phyloP scores from a whole-genome alignment of 202 grass and related monocot genomes.

The Hordeum pubiflorum region DNA sequence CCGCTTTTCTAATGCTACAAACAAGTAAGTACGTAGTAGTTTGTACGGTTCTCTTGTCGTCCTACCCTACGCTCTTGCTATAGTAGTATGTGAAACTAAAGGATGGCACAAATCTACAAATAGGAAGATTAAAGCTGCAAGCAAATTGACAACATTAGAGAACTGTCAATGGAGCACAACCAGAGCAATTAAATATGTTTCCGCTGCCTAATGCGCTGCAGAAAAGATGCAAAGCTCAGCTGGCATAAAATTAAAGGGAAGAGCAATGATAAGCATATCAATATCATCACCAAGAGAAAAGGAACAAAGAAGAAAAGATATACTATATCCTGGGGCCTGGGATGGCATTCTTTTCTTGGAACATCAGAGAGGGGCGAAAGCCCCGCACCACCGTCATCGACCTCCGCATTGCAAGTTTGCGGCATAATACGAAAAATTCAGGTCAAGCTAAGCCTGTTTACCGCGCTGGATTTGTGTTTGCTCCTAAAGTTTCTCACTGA shows the following conservation, averaged over 20 bases:
- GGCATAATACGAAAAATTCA: background rate
- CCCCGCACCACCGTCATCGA: background rate
- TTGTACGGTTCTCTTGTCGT: background rate
- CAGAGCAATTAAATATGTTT: conserved; percentile 11
- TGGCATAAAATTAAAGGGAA: conserved; percentile 26
- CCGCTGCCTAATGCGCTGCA: background rate
- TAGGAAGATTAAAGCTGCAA: background rate
- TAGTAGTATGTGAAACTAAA: background rate
- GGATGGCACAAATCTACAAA: background rate
- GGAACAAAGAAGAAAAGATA: conserved; percentile 19
- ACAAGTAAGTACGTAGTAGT: background rate
- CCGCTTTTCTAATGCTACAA: background rate
- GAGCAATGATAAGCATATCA: conserved; percentile 28
- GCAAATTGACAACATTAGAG: background rate
- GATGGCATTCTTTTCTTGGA: background rate
- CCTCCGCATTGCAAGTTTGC: background rate
- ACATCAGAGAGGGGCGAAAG: background rate
- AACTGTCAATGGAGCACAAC: background rate
- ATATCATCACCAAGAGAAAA: conserved; percentile 8
- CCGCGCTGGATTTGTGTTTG: background rate
- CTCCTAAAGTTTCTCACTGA: background rate
- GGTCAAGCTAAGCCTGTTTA: background rate
- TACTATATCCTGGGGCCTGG: background rate
- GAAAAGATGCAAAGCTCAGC: conserved; percentile 31
- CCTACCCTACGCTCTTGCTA: background rate